These are phyloP conservation scores for Monosporascus ibericus DNA, from an alignment of 2,329 filamentous ascomycete species.

Conservation along the genomic window DNA sequence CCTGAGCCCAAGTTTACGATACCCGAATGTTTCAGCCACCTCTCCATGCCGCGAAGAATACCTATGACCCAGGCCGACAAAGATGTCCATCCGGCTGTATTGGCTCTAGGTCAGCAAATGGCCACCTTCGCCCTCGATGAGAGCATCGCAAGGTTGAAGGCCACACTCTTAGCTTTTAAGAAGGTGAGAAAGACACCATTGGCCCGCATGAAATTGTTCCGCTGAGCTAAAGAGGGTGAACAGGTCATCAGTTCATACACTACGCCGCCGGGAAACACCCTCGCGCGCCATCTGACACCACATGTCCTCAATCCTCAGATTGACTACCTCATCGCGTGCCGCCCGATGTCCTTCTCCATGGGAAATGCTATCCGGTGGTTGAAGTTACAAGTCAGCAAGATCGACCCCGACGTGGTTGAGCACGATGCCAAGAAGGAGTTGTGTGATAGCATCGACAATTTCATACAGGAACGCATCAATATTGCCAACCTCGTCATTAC, in stretches of 20 bases:
- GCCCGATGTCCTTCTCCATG: conserved; percentile 95
- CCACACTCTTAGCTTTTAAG: conserved; percentile 85
- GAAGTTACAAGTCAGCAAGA: conserved; percentile 85
- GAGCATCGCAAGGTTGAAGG: conserved; percentile 80
- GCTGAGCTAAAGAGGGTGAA: conserved; percentile 8
- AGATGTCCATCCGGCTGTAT: conserved; percentile 79
- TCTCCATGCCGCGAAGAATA: conserved; percentile 61
- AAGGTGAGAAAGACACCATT: conserved; percentile 47
- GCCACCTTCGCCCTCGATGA: conserved; percentile 83
- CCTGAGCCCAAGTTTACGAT: conserved; percentile 58
- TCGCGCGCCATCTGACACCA: conserved; percentile 85
- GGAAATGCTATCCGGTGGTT: conserved; percentile 94
- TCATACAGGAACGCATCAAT: conserved; percentile 84
- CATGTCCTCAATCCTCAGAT: conserved; percentile 93
- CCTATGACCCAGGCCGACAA: conserved; percentile 55
- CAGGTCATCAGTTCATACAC: conserved; percentile 90
- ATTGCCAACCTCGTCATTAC: conserved; percentile 84
- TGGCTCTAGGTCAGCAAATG: conserved; percentile 85
- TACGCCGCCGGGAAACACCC: conserved; percentile 75
- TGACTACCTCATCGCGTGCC: conserved; percentile 85
- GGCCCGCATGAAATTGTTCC: neutral
- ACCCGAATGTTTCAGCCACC: conserved; percentile 73
- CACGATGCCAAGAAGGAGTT: conserved; percentile 73
- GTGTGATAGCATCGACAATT: conserved; percentile 75
- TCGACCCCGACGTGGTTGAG: conserved; percentile 82